Base-by-base conservation (phyloP, 2,329 filamentous ascomycete species). In the Amphichorda felina region DNA sequence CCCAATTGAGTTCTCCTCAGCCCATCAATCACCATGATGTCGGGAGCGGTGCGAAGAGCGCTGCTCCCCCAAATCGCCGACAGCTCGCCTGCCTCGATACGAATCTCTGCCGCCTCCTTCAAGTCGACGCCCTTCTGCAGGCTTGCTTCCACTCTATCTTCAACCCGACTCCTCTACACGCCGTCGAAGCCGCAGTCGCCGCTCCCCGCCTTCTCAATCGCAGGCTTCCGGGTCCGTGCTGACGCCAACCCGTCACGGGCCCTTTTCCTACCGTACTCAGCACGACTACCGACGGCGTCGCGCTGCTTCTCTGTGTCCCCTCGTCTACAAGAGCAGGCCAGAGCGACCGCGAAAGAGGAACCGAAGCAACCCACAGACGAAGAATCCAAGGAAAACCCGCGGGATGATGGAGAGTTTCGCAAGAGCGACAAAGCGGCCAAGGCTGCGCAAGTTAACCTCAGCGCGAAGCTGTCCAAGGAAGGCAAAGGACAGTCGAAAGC, bases 371-470 rank as follows among this genome's bases (percentile, higher is more conserved):
- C 21, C n/a, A 35, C 24, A 6, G 14, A 68, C 40, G 46, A 56
- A 33, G 39, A 59, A 29, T 37, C 39, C 8, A 40, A 47, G 8
- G 41, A 50, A 24, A 45, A 52, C 19, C 45, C 51, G 22, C 59
- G 69, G 33, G 59, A 70, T 32, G 53, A 59, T 38, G 44, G 58
- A 21, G 59, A 62, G 13, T 72, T 75, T 31, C 64, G 74, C 36
- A 72, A 79, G 47, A 88, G 84, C 39, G 89, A 94, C 54, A 89
- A 81, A 57, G 91, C 88, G 24, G 74, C 79, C 10, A 79, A 86
- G 49, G 91, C 88, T 9, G 82, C 88, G 3, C 82, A 96, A 51
- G 70, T 98, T 46, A 94, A 98, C 54, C 65, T 96, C 47, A 79
- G 80, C 43, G 91, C 91, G 11, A 84, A 83, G 44, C 65, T 98